Percentiles rank a stretch among this genome's conserved stretches.
Conservation (phyloP, 768 basidiomycete genomes). For the Tylopilus balloui region DNA sequence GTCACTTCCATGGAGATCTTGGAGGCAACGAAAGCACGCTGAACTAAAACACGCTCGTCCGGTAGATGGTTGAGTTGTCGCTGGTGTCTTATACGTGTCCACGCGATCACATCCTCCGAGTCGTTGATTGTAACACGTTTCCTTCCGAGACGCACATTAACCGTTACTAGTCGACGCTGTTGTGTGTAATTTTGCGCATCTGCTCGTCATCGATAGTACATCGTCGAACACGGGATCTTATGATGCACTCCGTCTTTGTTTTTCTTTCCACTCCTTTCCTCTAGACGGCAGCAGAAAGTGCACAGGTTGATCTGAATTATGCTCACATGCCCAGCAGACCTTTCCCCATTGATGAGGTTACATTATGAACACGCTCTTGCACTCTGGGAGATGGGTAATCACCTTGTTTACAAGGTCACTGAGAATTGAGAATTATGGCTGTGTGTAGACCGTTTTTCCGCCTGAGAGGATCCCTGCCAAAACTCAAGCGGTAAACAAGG, state of each 20-base stretch:
- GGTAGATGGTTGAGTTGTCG: constrained; percentile 5
- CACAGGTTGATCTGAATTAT: background rate
- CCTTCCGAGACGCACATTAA: background rate
- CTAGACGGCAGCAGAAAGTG: background rate
- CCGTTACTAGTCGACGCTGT: background rate
- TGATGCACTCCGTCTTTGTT: background rate
- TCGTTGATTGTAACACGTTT: background rate
- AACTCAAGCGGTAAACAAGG: too few species aligned
- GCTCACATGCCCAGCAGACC: background rate
- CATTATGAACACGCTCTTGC: background rate
- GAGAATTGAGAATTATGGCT: background rate
- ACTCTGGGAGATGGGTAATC: too few species aligned
- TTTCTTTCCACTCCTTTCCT: background rate
- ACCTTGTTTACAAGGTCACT: too few species aligned
- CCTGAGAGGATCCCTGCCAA: too few species aligned
- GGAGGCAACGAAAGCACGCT: constrained; percentile 44
- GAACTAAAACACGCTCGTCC: constrained; percentile 1
- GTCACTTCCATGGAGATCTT: constrained; percentile 93
- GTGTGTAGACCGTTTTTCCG: too few species aligned
- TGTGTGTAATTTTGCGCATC: constrained; percentile 1
- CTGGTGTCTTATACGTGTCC: background rate
- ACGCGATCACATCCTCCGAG: background rate
- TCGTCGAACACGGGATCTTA: background rate
- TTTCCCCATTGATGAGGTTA: background rate
- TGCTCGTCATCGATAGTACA: background rate